phyloP scores from a whole-genome alignment of 257 asterid genomes.

The Solanum chilense region DNA sequence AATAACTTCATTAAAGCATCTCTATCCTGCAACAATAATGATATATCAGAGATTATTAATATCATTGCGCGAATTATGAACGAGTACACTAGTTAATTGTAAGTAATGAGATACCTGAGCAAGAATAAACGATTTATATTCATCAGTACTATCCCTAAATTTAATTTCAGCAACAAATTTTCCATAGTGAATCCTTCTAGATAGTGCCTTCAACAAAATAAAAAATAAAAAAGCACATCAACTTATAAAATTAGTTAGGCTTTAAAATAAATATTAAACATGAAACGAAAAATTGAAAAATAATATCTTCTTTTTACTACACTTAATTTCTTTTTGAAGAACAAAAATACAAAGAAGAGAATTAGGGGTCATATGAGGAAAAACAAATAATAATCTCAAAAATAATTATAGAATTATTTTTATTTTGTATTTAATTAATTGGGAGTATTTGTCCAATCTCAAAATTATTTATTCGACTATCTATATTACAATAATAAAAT shows the following conservation, averaged over 20 bases:
- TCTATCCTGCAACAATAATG: constrained; percentile 39
- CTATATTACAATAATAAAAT: too few relatives aligned
- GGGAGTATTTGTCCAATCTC: too few relatives aligned
- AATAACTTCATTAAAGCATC: constrained; percentile 60
- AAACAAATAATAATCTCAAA: too few relatives aligned
- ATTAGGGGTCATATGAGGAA: too few relatives aligned
- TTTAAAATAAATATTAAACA: background rate
- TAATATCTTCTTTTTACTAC: too few relatives aligned
- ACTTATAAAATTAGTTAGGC: background rate
- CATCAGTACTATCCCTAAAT: constrained; percentile 48
- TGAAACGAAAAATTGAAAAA: background rate
- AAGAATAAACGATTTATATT: constrained; percentile 55
- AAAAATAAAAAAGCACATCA: background rate
- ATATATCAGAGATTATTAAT: too few relatives aligned
- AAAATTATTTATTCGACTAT: too few relatives aligned
- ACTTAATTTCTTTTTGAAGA: too few relatives aligned
- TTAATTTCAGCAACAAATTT: constrained; percentile 88
- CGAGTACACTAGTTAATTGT: background rate
- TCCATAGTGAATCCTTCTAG: constrained; percentile 83
- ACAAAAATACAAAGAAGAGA: too few relatives aligned
- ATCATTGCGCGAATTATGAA: rapidly evolving
- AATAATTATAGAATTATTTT: too few relatives aligned
- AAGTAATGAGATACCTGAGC: constrained; percentile 38
- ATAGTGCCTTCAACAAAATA: constrained; percentile 41
- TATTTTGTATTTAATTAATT: too few relatives aligned